phyloP scores from a whole-genome alignment of 768 basidiomycete genomes.

The Tylopilus cervinicoccineus region DNA sequence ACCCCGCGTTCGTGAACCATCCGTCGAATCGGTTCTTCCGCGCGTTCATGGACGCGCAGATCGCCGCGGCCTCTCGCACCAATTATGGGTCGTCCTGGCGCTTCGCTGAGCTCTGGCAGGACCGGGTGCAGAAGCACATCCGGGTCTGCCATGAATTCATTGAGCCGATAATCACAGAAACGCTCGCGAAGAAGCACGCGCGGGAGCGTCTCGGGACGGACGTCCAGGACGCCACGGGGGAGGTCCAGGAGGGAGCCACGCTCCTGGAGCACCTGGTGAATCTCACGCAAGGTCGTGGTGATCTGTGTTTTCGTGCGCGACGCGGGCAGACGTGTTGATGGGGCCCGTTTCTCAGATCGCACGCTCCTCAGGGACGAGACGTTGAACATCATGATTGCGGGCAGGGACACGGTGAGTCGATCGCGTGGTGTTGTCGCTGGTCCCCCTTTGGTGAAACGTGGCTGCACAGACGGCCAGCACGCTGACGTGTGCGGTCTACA shows the following conservation, averaged over 20 bases:
- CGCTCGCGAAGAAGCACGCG: constrained; percentile 34
- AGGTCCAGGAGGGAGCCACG: constrained; percentile 38
- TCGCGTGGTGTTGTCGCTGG: background rate
- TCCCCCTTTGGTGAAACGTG: background rate
- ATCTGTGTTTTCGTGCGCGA: background rate
- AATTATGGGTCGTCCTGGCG: constrained; percentile 43
- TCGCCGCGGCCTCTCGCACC: constrained; percentile 27
- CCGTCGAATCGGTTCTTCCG: constrained; percentile 34
- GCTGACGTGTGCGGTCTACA: constrained; percentile 37
- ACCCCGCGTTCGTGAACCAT: constrained; percentile 23
- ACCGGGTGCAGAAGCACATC: constrained; percentile 36
- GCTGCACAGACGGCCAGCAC: constrained; percentile 28
- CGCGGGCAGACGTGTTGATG: background rate
- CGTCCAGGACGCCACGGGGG: constrained; percentile 17
- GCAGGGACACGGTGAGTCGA: constrained; percentile 41
- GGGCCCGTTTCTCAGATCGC: constrained; percentile 18
- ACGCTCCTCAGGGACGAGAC: constrained; percentile 23
- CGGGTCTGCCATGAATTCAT: constrained; percentile 43
- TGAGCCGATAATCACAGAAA: constrained; percentile 43
- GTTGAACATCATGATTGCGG: constrained; percentile 29
- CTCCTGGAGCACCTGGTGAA: constrained; percentile 53
- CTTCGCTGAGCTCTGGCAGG: constrained; percentile 41
- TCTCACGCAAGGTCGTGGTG: constrained; percentile 46
- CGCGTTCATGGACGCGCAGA: constrained; percentile 40
- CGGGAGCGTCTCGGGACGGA: constrained; percentile 8